Conservation (phyloP, 345 rosid genomes). For the Triadica sebifera region DNA sequence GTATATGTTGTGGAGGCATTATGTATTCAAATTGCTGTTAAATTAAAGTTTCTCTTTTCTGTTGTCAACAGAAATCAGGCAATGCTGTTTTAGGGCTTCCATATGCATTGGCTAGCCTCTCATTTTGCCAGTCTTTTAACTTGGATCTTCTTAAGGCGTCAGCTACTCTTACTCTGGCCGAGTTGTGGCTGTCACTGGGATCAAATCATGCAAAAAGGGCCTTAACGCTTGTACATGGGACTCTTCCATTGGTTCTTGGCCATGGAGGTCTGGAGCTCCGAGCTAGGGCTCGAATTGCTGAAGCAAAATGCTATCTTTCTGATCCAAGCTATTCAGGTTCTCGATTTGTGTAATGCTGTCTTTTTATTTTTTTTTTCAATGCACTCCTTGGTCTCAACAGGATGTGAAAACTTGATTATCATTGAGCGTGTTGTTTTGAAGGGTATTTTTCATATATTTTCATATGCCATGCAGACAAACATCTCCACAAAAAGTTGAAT, state of each 20-base stretch:
- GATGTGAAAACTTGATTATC: neutral
- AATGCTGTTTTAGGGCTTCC: conserved; percentile 94
- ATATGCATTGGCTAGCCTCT: conserved; percentile 87
- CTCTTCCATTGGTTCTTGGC: conserved; percentile 87
- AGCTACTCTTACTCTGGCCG: conserved; percentile 86
- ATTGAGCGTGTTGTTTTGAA: neutral
- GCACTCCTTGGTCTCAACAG: neutral
- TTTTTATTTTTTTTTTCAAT: neutral
- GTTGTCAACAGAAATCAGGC: conserved; percentile 74
- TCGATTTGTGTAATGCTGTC: neutral
- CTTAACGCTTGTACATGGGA: conserved; percentile 59
- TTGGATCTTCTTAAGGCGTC: conserved; percentile 98
- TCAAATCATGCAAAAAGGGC: conserved; percentile 81
- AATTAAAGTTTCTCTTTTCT: conserved; percentile 7
- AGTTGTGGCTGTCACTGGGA: conserved; percentile 87
- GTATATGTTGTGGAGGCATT: neutral
- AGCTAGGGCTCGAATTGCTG: conserved; percentile 83
- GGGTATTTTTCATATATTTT: neutral
- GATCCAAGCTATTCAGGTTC: conserved; percentile 81
- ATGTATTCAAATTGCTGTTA: neutral
- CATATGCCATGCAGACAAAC: neutral
- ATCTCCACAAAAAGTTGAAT: no score
- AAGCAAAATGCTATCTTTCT: conserved; percentile 86
- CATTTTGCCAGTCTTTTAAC: conserved; percentile 90
- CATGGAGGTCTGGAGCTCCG: conserved; percentile 95